Evolutionary conservation across 208 protist genomes (phyloP).

Genomic region (Blechomonas ayalai): DNA sequence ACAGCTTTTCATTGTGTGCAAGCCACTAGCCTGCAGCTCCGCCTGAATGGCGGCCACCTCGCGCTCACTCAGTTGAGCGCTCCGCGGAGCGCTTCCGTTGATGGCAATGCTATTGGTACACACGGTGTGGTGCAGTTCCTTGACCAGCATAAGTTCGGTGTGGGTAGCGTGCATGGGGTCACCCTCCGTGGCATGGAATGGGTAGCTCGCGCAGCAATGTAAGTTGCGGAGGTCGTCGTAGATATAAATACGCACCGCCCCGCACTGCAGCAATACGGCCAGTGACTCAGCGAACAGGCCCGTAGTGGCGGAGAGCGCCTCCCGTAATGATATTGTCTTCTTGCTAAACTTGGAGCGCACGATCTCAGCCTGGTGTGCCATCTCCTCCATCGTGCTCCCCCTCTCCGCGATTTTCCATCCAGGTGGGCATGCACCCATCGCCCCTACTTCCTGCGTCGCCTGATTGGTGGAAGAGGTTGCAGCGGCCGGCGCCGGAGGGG

Average conservation of each 20-base stretch:
- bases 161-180: slow-evolving; percentile 70
- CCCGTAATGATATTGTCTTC: slow-evolving; percentile 11
- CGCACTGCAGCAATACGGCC: slow-evolving; percentile 66
- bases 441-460: background rate
- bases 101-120: slow-evolving; percentile 69
- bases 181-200: slow-evolving; percentile 22
- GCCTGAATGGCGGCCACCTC: slow-evolving; percentile 25
- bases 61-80: slow-evolving; percentile 12
- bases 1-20: slow-evolving; percentile 71
- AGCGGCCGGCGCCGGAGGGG: background rate
- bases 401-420: slow-evolving; percentile 13
- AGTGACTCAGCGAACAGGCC: slow-evolving; percentile 72
- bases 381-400: slow-evolving; percentile 8
- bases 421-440: slow-evolving; percentile 10
- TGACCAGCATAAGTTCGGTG: slow-evolving; percentile 68
- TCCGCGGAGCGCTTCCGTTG: slow-evolving; percentile 41
- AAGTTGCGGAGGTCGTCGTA: slow-evolving; percentile 72
- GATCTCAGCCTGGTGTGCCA: background rate
- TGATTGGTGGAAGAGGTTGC: background rate
- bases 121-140: slow-evolving; percentile 70
- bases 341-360: background rate
- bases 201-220: slow-evolving; percentile 59
- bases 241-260: slow-evolving; percentile 83
- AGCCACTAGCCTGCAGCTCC: slow-evolving; percentile 33
- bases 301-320: slow-evolving; percentile 41